Conservation (phyloP, 164 flowering plant species). For the Tetrastigma voinierianum region DNA sequence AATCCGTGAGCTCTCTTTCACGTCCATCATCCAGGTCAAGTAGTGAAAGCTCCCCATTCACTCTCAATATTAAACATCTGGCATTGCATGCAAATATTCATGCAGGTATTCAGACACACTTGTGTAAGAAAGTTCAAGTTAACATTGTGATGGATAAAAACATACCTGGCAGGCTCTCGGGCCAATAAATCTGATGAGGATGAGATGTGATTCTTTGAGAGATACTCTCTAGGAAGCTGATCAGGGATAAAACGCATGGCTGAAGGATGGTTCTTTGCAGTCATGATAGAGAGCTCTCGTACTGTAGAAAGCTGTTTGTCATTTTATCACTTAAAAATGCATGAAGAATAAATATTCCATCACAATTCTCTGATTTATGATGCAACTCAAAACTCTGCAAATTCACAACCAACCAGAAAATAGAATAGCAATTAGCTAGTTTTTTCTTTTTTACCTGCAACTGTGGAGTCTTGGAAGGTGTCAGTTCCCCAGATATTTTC, state of each 20-base stretch:
- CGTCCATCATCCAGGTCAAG: conserved; percentile 97
- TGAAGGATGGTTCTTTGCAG: conserved; percentile 95
- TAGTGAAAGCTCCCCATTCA: conserved; percentile 89
- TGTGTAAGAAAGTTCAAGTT: not conserved
- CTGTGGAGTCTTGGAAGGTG: conserved; percentile 73
- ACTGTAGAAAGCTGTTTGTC: conserved; percentile 99
- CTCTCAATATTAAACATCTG: conserved; percentile 88
- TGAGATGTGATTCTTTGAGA: conserved; percentile 30
- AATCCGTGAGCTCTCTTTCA: conserved; percentile 86
- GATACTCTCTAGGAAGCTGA: conserved; percentile 46
- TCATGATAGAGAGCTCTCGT: conserved; percentile 98
- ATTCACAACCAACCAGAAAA: not conserved
- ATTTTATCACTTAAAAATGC: conserved; percentile 87
- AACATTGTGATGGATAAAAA: conserved; percentile 8
- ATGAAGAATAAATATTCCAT: conserved; percentile 30
- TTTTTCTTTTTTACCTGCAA: conserved; percentile 60
- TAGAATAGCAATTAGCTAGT: too few relatives aligned
- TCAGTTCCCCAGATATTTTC: conserved; percentile 67
- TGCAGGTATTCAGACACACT: conserved; percentile 16
- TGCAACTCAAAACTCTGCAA: conserved; percentile 10
- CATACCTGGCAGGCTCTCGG: conserved; percentile 77
- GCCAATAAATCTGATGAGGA: conserved; percentile 31
- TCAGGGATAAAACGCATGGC: conserved; percentile 95
- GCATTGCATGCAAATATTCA: conserved; percentile 13
- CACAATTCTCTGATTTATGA: conserved; percentile 12